These are phyloP conservation scores for Sporisorium graminicola DNA, from an alignment of 1,284 basidiomycete genomes.

Conservation along the genomic window DNA sequence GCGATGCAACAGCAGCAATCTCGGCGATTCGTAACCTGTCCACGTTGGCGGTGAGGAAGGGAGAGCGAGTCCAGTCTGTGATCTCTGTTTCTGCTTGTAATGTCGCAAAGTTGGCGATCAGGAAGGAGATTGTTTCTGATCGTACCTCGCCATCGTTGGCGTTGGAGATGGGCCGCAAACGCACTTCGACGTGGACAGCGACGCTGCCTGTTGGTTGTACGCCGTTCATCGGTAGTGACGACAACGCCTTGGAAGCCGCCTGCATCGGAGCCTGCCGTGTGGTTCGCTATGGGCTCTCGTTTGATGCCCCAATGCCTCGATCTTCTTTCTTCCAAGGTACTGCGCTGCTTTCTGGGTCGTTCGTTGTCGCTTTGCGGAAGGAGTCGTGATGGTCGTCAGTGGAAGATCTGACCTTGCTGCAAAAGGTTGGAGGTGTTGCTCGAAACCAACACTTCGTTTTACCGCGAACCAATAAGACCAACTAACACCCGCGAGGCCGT, in stretches of 20 bases:
- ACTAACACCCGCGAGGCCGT: background rate
- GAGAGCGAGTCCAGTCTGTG: slow-evolving; percentile 75
- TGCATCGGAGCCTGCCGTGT: slow-evolving; percentile 12
- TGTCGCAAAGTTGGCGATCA: slow-evolving; percentile 35
- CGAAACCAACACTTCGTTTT: slow-evolving; percentile 8
- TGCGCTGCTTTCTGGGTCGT: no score
- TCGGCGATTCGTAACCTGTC: slow-evolving; percentile 84
- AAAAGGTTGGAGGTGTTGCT: background rate
- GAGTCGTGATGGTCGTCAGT: background rate
- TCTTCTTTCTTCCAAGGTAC: no score
- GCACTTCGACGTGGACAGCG: slow-evolving; percentile 42
- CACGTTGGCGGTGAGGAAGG: slow-evolving; percentile 80
- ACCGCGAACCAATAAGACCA: background rate
- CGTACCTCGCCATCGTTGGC: slow-evolving; percentile 21
- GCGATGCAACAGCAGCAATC: background rate
- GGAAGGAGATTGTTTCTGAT: slow-evolving; percentile 12
- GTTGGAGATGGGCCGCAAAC: slow-evolving; percentile 28
- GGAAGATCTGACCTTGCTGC: background rate
- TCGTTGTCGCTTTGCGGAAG: background rate
- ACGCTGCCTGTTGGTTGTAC: slow-evolving; percentile 1
- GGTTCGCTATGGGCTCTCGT: background rate
- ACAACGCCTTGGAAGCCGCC: slow-evolving; percentile 6
- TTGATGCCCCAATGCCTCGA: no score
- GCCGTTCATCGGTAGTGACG: slow-evolving; percentile 6
- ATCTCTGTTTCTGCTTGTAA: slow-evolving; percentile 78